phyloP scores from a whole-genome alignment of 768 basidiomycete species.

The Auricularia sp. region DNA sequence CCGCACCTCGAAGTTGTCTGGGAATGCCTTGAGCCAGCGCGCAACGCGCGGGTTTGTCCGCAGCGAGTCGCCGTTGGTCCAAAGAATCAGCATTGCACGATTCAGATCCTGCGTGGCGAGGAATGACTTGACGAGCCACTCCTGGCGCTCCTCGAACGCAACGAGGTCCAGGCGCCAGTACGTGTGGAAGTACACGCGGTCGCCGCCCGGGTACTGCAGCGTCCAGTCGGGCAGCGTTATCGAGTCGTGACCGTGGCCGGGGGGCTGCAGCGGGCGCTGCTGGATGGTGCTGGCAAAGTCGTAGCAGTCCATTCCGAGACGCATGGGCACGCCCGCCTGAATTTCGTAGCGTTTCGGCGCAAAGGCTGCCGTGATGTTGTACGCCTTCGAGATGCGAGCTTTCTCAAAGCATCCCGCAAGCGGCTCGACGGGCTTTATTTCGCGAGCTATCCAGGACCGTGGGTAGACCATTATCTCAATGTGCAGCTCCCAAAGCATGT shows the following conservation, averaged over 20 bases:
- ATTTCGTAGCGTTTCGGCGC: slow-evolving; percentile 58
- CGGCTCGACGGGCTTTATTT: slow-evolving; percentile 55
- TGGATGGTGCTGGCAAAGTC: slow-evolving; percentile 82
- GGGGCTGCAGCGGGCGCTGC: slow-evolving; percentile 9
- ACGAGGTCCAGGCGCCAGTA: slow-evolving; percentile 92
- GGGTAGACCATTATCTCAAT: slow-evolving; percentile 75
- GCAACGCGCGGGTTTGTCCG: slow-evolving; percentile 43
- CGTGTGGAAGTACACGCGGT: slow-evolving; percentile 68
- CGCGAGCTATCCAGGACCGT: slow-evolving; percentile 60
- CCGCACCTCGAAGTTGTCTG: slow-evolving; percentile 59
- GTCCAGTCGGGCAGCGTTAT: neutral
- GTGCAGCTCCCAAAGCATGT: slow-evolving; percentile 56
- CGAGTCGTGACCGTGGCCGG: neutral
- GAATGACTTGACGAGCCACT: slow-evolving; percentile 86
- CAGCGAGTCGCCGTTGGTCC: slow-evolving; percentile 78
- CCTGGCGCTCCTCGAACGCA: slow-evolving; percentile 70
- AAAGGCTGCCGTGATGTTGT: slow-evolving; percentile 57
- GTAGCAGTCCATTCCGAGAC: slow-evolving; percentile 82
- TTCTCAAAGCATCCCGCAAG: slow-evolving; percentile 69
- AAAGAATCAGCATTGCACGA: slow-evolving; percentile 62
- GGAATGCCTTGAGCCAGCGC: slow-evolving; percentile 50
- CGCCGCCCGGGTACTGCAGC: slow-evolving; percentile 17
- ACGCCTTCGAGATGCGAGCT: slow-evolving; percentile 45
- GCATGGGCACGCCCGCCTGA: slow-evolving; percentile 70
- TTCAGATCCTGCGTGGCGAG: slow-evolving; percentile 79